Evolutionary conservation across 352 stramenopile genomes (phyloP).

Genomic region (Phytophthora megakarya): DNA sequence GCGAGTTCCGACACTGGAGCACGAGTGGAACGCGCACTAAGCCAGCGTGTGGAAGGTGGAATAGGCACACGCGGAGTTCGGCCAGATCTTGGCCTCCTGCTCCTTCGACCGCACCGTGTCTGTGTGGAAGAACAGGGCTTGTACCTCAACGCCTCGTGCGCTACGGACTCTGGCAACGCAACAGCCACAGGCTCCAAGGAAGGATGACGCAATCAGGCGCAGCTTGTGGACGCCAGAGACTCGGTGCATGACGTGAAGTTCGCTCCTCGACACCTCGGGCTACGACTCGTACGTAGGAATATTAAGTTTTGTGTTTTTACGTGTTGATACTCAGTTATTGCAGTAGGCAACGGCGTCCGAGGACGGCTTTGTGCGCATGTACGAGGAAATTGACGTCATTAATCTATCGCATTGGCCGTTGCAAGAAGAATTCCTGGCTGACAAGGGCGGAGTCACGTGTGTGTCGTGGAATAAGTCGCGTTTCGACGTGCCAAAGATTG

Average conservation of each 20-base stretch:
- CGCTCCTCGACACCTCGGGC: slow-evolving; percentile 91
- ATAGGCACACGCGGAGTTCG: slow-evolving; percentile 96
- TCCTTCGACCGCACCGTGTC: slow-evolving; percentile 93
- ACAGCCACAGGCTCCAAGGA: slow-evolving; percentile 42
- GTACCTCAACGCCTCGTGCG: slow-evolving; percentile 41
- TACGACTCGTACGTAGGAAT: slow-evolving; percentile 81
- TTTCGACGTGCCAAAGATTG: slow-evolving; percentile 94
- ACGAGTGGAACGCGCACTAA: slow-evolving; percentile 91
- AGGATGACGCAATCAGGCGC: slow-evolving; percentile 83
- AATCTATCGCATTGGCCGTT: slow-evolving; percentile 96
- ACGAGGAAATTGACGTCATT: slow-evolving; percentile 95
- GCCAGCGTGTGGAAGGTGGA: slow-evolving; percentile 93
- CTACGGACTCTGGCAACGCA: slow-evolving; percentile 5
- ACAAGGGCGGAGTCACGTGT: slow-evolving; percentile 88
- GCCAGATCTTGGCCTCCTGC: slow-evolving; percentile 94
- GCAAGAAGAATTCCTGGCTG: slow-evolving; percentile 84
- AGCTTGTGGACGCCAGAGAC: slow-evolving; percentile 92
- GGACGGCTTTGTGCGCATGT: slow-evolving; percentile 95
- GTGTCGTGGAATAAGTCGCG: slow-evolving; percentile 95
- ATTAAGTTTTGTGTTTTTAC: too few species aligned
- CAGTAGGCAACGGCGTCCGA: slow-evolving; percentile 90
- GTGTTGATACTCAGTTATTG: too few species aligned
- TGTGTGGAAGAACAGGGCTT: slow-evolving; percentile 93
- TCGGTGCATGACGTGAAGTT: slow-evolving; percentile 97
- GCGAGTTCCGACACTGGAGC: too few species aligned